A percentile compares a stretch with the other conserved stretches of the same genome.
phyloP scores from a whole-genome alignment of 345 rosid species.

The Barbarea vulgaris region DNA sequence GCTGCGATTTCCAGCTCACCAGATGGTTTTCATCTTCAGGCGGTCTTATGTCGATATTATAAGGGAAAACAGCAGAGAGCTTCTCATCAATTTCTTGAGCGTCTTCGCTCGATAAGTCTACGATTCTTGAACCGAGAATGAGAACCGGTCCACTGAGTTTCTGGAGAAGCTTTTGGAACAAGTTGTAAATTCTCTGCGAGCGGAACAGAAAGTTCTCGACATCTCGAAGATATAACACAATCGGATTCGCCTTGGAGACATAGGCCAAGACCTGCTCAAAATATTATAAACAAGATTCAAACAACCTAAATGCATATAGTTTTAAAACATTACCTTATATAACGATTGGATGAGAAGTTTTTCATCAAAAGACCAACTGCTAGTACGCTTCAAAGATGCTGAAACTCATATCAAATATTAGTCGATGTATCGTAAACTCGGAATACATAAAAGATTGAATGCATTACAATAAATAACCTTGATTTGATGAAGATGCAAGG shows the following conservation, averaged over 20 bases:
- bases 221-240: constrained; percentile 84
- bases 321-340: constrained; percentile 62
- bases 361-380: constrained; percentile 85
- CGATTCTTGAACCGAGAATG: constrained; percentile 78
- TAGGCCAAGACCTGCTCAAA: constrained; percentile 66
- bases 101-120: constrained; percentile 50
- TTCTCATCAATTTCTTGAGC: constrained; percentile 63
- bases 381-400: constrained; percentile 67
- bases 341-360: constrained; percentile 79
- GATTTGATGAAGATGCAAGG: constrained; percentile 51
- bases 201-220: constrained; percentile 63
- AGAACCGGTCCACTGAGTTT: constrained; percentile 79
- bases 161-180: constrained; percentile 78
- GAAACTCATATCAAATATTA: neutral
- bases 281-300: neutral
- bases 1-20: constrained; percentile 90
- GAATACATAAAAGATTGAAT: neutral
- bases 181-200: constrained; percentile 65
- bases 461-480: constrained; percentile 45
- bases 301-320: neutral
- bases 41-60: constrained; percentile 83
- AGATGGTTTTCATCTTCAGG: constrained; percentile 80
- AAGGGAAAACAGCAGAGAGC: constrained; percentile 74
- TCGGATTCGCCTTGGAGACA: constrained; percentile 75
- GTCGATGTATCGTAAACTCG: neutral